Conservation (phyloP, 2,329 filamentous ascomycete genomes). For the Paecilomyces fulvus region DNA sequence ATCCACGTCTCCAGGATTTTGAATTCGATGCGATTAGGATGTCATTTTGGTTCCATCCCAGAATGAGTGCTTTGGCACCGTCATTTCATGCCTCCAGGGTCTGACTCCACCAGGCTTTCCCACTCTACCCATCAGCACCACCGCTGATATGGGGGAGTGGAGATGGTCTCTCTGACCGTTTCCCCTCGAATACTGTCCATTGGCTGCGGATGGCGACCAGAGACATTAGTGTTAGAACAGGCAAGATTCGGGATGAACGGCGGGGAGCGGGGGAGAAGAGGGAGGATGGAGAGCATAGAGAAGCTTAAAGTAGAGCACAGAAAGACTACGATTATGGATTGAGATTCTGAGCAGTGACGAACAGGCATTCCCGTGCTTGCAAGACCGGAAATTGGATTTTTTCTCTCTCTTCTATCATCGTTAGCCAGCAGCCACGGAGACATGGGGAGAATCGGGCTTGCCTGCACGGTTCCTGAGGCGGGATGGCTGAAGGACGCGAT, state of each 20-base stretch:
- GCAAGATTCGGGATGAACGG: neutral
- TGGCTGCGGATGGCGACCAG: too few relatives aligned
- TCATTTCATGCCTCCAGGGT: too few relatives aligned
- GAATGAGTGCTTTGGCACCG: too few relatives aligned
- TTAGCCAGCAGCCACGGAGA: neutral
- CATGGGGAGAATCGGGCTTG: neutral
- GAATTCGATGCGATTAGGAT: neutral
- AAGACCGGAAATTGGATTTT: neutral
- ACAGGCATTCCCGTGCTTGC: neutral
- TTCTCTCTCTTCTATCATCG: neutral
- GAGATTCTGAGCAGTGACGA: too few relatives aligned
- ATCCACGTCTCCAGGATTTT: neutral
- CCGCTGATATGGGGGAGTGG: neutral
- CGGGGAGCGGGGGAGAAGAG: neutral
- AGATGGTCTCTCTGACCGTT: neutral
- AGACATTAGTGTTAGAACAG: neutral
- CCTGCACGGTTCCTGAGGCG: neutral
- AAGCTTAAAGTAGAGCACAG: neutral
- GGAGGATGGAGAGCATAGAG: neutral
- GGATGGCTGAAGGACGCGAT: neutral
- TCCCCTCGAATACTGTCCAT: too few relatives aligned
- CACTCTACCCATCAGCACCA: neutral
- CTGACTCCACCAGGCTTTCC: neutral
- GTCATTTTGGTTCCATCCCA: neutral
- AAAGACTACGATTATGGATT: too few relatives aligned